A percentile compares a stretch with the other conserved stretches of the same genome.
phyloP scores from a whole-genome alignment of 495 filamentous ascomycete genomes.

The Aspergillus homomorphus region DNA sequence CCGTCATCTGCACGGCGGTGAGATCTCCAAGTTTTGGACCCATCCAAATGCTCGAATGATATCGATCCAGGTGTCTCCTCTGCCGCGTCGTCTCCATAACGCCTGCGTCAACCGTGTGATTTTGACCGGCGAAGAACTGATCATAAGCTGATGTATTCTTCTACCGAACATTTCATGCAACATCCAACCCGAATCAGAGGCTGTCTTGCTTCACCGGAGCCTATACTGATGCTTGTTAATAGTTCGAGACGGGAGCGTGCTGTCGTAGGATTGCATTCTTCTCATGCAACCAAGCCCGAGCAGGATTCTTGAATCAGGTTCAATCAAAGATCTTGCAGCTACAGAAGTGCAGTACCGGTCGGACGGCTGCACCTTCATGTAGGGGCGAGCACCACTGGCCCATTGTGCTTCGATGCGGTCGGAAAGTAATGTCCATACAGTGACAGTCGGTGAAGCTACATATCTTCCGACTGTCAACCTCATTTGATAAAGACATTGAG shows the following conservation, averaged over 20 bases:
- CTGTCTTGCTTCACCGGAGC: slow-evolving; percentile 1
- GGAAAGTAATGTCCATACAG: not conserved
- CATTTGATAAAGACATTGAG: not conserved
- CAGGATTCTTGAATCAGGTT: not conserved
- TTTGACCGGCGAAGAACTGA: not conserved
- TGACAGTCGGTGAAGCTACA: not conserved
- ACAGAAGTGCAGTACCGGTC: not conserved
- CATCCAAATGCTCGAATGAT: slow-evolving; percentile 19
- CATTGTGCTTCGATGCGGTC: not conserved
- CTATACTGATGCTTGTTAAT: not conserved
- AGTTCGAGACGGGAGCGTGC: not conserved
- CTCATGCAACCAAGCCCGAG: not conserved
- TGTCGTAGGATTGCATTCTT: not conserved
- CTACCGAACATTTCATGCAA: not conserved
- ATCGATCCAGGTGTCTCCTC: slow-evolving; percentile 20
- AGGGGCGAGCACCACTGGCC: not conserved
- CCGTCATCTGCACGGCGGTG: slow-evolving; percentile 8
- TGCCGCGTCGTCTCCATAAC: slow-evolving; percentile 13
- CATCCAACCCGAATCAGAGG: slow-evolving; percentile 3
- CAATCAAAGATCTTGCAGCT: not conserved
- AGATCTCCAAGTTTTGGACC: slow-evolving; percentile 8
- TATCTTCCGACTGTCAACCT: not conserved
- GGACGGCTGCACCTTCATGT: not conserved
- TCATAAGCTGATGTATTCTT: not conserved
- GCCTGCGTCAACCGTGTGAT: slow-evolving; percentile 10